Conservation (phyloP, 2,329 filamentous ascomycete species). For the Cercospora zeae-maydis region DNA sequence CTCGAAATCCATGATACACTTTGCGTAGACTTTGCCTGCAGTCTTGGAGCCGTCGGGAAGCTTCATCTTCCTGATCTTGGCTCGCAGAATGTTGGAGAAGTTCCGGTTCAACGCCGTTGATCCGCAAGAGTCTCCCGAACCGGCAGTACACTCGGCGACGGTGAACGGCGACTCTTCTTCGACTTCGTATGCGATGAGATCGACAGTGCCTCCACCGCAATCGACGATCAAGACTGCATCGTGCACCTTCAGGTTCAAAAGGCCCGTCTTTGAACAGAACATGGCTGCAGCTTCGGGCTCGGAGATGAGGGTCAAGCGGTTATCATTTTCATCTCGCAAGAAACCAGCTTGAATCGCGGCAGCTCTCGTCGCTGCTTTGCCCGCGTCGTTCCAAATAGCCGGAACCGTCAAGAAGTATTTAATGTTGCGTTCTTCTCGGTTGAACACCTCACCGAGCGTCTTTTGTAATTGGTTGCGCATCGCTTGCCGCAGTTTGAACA, state of each 20-base stretch:
- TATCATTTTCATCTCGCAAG: conserved; percentile 95
- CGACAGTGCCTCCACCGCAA: conserved; percentile 96
- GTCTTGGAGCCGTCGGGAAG: conserved; percentile 94
- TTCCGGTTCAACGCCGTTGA: conserved; percentile 98
- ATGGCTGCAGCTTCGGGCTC: conserved; percentile 96
- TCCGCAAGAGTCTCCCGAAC: conserved; percentile 94
- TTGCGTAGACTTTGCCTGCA: conserved; percentile 95
- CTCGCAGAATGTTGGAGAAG: conserved; percentile 95
- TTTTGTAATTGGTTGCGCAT: conserved; percentile 96
- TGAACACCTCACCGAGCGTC: conserved; percentile 95
- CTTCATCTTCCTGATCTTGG: conserved; percentile 99
- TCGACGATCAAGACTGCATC: conserved; percentile 98
- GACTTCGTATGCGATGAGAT: conserved; percentile 98
- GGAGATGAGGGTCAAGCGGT: conserved; percentile 87
- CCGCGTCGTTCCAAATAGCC: conserved; percentile 98
- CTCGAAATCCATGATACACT: conserved; percentile 99
- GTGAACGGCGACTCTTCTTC: conserved; percentile 97
- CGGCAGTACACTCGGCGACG: conserved; percentile 93
- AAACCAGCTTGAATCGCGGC: conserved; percentile 97
- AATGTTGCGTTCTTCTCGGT: conserved; percentile 96
- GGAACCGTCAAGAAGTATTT: conserved; percentile 98
- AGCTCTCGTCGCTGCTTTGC: conserved; percentile 91
- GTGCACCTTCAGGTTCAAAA: conserved; percentile 95
- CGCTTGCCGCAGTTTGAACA: conserved; percentile 95
- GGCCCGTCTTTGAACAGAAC: conserved; percentile 94